These are phyloP conservation scores for Dionaea muscipula DNA, from an alignment of 179 eudicot genomes.

Conservation along the genomic window DNA sequence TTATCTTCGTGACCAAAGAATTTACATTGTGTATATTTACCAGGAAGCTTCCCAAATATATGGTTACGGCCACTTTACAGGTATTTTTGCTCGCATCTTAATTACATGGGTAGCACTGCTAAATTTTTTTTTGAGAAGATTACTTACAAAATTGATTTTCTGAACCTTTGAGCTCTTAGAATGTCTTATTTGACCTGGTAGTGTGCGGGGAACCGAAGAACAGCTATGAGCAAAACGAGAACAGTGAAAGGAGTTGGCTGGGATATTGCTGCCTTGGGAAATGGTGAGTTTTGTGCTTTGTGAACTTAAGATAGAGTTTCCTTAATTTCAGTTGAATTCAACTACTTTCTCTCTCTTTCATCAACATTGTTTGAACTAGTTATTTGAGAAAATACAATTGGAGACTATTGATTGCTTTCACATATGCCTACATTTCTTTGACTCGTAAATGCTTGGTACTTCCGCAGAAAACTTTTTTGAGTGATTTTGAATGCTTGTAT, in stretches of 20 bases:
- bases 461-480: no score
- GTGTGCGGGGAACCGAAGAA: slow-evolving; percentile 99
- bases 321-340: no score
- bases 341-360: no score
- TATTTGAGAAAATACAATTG: no score
- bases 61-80: slow-evolving; percentile 78
- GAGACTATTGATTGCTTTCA: no score
- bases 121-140: background rate
- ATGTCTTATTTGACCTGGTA: slow-evolving; percentile 8
- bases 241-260: slow-evolving; percentile 95
- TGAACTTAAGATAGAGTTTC: no score
- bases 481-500: no score
- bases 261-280: slow-evolving; percentile 86
- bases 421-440: no score
- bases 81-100: slow-evolving; percentile 28
- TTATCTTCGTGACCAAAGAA: slow-evolving; percentile 10
- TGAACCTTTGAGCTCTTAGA: background rate
- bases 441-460: no score
- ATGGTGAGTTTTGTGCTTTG: slow-evolving; percentile 42
- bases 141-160: background rate
- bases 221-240: slow-evolving; percentile 81
- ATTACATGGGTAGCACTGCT: background rate
- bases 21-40: slow-evolving; percentile 10
- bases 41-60: slow-evolving; percentile 84
- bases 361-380: no score